Evolutionary conservation across 805 yeast species (phyloP).

Genomic region (Priceomyces haplophilus): DNA sequence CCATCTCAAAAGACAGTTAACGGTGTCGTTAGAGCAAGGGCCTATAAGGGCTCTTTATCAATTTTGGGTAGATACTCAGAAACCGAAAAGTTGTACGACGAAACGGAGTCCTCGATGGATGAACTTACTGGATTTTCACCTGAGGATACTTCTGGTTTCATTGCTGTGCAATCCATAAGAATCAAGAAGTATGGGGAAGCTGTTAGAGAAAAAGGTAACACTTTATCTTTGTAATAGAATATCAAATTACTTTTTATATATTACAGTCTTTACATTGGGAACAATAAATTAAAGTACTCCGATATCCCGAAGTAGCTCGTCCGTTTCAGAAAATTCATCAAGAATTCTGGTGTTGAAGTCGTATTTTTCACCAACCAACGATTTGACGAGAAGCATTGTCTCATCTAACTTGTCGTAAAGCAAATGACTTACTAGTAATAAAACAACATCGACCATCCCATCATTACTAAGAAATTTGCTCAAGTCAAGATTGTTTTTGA

Average conservation of each 20-base stretch:
- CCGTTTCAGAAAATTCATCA: conserved; percentile 3
- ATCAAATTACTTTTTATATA: no score
- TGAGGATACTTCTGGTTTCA: conserved; percentile 94
- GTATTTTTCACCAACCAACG: conserved; percentile 35
- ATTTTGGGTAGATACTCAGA: conserved; percentile 92
- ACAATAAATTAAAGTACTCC: no score
- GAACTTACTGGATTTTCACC: conserved; percentile 98
- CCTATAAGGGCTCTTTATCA: conserved; percentile 83
- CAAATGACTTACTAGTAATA: conserved; percentile 27
- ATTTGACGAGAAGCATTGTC: conserved; percentile 25
- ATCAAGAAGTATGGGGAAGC: conserved; percentile 97
- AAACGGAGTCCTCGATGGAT: conserved; percentile 98
- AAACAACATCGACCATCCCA: conserved; percentile 27
- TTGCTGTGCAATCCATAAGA: conserved; percentile 97
- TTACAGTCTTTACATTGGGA: no score
- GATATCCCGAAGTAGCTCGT: background rate
- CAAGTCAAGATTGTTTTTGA: conserved; percentile 21
- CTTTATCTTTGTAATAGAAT: conserved; percentile 27
- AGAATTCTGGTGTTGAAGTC: conserved; percentile 15
- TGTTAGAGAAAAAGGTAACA: conserved; percentile 74
- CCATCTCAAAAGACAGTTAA: conserved; percentile 95
- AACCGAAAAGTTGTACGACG: conserved; percentile 95
- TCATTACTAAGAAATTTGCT: conserved; percentile 26
- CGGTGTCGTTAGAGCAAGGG: conserved; percentile 91
- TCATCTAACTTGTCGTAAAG: conserved; percentile 30